Evolutionary conservation across 176 grass and related monocot species (phyloP).

Genomic region (Triticum aestivum): DNA sequence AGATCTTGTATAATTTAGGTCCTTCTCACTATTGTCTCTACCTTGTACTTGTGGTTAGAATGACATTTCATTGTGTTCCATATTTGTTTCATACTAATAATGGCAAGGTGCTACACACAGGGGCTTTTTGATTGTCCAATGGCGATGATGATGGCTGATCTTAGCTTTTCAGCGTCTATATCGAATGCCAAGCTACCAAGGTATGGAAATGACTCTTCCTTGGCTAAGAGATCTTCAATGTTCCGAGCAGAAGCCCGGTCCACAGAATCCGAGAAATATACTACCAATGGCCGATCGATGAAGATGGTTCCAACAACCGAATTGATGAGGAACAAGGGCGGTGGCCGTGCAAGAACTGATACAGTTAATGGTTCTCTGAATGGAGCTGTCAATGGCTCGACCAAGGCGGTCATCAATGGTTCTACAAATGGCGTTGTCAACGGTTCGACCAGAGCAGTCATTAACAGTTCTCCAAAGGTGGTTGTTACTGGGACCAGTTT

Average conservation of each 20-base stretch:
- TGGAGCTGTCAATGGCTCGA: conserved; percentile 20
- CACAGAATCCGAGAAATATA: conserved; percentile 50
- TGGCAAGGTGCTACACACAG: conserved; percentile 13
- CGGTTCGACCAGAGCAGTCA: conserved; percentile 19
- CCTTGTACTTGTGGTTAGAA: not conserved
- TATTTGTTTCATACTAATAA: conserved; percentile 18
- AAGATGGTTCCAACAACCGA: conserved; percentile 85
- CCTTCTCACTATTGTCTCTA: not conserved
- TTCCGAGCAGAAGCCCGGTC: conserved; percentile 49
- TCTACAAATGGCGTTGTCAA: conserved; percentile 37
- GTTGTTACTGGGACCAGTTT: conserved; percentile 51
- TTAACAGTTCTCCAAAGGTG: conserved; percentile 42
- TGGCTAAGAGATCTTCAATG: conserved; percentile 36
- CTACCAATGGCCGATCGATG: conserved; percentile 59
- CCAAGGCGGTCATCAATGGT: conserved; percentile 15
- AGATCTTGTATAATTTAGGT: not conserved
- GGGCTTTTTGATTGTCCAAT: conserved; percentile 43
- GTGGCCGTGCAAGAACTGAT: conserved; percentile 29
- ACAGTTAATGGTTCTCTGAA: conserved; percentile 47
- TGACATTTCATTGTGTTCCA: not conserved
- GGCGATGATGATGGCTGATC: conserved; percentile 63
- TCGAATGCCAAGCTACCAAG: conserved; percentile 49
- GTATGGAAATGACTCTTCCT: conserved; percentile 30
- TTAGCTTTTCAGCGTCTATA: conserved; percentile 67
- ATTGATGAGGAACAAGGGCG: conserved; percentile 48